Evolutionary conservation across 352 stramenopile genomes (phyloP), one percentile per base, ranked within the genome.

Genomic region (Pythium sukuiense): DNA sequence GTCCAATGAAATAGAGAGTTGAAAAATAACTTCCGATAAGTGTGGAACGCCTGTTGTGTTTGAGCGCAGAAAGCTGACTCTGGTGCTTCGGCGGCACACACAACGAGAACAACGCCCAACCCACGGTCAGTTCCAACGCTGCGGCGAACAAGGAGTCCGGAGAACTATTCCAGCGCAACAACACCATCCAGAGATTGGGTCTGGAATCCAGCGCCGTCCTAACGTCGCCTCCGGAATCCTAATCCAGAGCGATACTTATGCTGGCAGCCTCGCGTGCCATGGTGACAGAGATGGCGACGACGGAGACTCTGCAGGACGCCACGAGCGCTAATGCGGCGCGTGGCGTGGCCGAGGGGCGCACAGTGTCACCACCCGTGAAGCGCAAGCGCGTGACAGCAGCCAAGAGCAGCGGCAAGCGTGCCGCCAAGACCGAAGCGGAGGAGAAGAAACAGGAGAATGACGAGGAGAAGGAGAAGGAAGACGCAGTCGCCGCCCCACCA

Each of bases 291-390:
- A 20, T 52, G 45, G 45, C 45, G n/a, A 29, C 24, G 18, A 6
- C 43, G 45, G 45, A 27, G 6, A 8, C 4, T 8, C 18, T 30
- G 2, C 9, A 52, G n/a, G 24, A 24, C 24, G 20, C 6, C n/a
- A 8, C 45, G 11, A 30, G 14, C 6, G 37, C 2, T 0, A 52
- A 27, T 16, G 24, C 48, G 24, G 48, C 52, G 52, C 26, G 53
- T 43, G 30, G 26, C 14, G 5, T 30, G 20, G 35, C 14, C 5
- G 29, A 59, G 18, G n/a, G 18, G 18, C 53, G n/a, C 8, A 48
- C 30, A 16, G 53, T 59, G 53, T 59, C 53, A 3, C 53, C 53
- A 7, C 53, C 53, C 6, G 35, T 2, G 18, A 59, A 59, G 20
- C 53, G 53, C 53, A 59, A 59, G 32, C 53, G 35, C n/a, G 35